phyloP scores from a whole-genome alignment of 768 basidiomycete genomes.

The Tricholoma saponaceum region DNA sequence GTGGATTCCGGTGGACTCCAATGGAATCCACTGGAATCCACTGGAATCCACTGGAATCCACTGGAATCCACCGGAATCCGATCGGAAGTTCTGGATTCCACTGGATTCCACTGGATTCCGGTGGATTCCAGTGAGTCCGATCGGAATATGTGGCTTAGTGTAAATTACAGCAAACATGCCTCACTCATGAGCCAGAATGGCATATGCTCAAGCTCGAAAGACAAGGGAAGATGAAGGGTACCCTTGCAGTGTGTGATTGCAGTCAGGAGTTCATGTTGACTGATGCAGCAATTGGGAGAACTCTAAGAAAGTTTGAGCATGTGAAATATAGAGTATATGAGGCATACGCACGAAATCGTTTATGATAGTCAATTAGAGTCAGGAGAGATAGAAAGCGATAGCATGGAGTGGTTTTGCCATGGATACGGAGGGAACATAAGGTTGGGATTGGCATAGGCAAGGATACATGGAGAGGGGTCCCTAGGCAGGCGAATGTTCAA shows the following conservation, averaged over 20 bases:
- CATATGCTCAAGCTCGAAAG: slow-evolving; percentile 49
- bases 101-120: too few relatives aligned
- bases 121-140: too few relatives aligned
- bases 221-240: slow-evolving; percentile 42
- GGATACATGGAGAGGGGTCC: slow-evolving; percentile 23
- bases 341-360: slow-evolving; percentile 39
- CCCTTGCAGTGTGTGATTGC: slow-evolving; percentile 47
- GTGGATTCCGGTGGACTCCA: too few relatives aligned
- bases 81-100: too few relatives aligned
- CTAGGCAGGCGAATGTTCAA: slow-evolving; percentile 32
- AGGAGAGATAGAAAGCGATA: slow-evolving; percentile 33
- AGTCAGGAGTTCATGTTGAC: slow-evolving; percentile 47
- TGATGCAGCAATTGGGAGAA: slow-evolving; percentile 50
- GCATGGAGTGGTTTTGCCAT: slow-evolving; percentile 28
- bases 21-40: too few relatives aligned
- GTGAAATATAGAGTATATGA: neutral
- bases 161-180: slow-evolving; percentile 31
- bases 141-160: too few relatives aligned
- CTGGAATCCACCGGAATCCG: too few relatives aligned
- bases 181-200: slow-evolving; percentile 46
- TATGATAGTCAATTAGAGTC: slow-evolving; percentile 41
- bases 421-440: slow-evolving; percentile 37
- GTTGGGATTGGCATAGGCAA: slow-evolving; percentile 28
- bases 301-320: slow-evolving; percentile 25
- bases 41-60: too few relatives aligned